Conservation (phyloP, 495 filamentous ascomycete genomes). For the Neurospora africana region DNA sequence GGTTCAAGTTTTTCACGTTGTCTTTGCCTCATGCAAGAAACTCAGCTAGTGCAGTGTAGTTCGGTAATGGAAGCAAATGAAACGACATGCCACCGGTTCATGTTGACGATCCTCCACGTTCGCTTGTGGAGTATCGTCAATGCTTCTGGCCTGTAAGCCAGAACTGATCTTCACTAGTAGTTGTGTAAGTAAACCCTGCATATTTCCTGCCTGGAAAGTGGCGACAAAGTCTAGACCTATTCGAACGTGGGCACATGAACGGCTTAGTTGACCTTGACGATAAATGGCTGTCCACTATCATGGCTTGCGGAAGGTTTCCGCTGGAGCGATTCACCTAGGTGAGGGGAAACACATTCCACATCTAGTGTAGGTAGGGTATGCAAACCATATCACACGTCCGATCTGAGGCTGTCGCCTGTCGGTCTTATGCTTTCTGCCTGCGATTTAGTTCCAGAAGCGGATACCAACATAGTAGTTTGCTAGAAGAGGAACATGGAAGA, state of each 20-base stretch:
- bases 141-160: background rate
- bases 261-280: background rate
- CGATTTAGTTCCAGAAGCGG: background rate
- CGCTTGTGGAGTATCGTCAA: background rate
- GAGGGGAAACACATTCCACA: background rate
- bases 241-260: background rate
- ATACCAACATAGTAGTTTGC: background rate
- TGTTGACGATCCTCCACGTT: background rate
- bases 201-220: background rate
- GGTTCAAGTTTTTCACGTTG: background rate
- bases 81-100: background rate
- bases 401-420: background rate
- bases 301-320: background rate
- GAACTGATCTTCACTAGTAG: background rate
- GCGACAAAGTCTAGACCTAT: background rate
- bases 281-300: background rate
- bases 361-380: too few relatives aligned
- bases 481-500: background rate
- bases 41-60: background rate
- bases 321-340: background rate
- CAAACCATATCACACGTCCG: background rate
- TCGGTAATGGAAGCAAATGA: background rate
- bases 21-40: background rate
- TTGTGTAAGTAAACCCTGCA: background rate
- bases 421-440: background rate